Evolutionary conservation across 73 alveolate species (phyloP), one percentile per base, ranked within the genome.

Genomic region (Breviolum minutum): DNA sequence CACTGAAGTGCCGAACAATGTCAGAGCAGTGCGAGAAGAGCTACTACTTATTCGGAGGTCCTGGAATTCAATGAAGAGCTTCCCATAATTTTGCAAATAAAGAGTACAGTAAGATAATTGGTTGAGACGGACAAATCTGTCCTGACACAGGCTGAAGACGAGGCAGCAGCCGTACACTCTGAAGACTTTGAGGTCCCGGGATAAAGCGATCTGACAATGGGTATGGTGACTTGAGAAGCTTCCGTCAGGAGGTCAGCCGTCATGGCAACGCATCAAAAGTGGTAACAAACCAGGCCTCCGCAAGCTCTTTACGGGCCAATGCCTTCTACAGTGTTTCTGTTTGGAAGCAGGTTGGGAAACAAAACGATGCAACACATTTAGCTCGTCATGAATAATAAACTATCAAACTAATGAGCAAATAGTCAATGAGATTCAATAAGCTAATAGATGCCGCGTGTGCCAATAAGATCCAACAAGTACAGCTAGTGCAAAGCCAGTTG

Each of bases 161-260:
- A 92, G 68, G 79, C 89, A 74, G 90, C 98, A 74, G 90, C 98
- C 98, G 69, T 92, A 92, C 81, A 74, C 16, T 40, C 87, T 92
- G 90, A 73, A 92, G 90, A 92, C 48, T 62, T 92, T 92, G 81
- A 92, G 69, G 91, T 92, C 98, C 19, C 98, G 98, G 6, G 98
- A 88, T 48, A 92, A 74, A 80, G 81, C 89, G 19, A 64, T 64
- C 98, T 92, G 62, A 54, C 30, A 27, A 29, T 48, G 83, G 16
- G 62, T 29, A 64, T 27, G 29, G 30, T 17, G 27, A 69, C 4
- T 24, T 69, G 80, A 20, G 80, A 20, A 69, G 20, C 29, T 40
- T 40, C 54, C 54, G 54, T 73, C 32, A 24, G 14, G 7, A 10
- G 48, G 48, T 1, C 83, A 73, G 1, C 83, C 83, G 12, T 14